These are phyloP conservation scores for Arabidopsis arenosa DNA, from an alignment of 345 rosid genomes.

Conservation along the genomic window DNA sequence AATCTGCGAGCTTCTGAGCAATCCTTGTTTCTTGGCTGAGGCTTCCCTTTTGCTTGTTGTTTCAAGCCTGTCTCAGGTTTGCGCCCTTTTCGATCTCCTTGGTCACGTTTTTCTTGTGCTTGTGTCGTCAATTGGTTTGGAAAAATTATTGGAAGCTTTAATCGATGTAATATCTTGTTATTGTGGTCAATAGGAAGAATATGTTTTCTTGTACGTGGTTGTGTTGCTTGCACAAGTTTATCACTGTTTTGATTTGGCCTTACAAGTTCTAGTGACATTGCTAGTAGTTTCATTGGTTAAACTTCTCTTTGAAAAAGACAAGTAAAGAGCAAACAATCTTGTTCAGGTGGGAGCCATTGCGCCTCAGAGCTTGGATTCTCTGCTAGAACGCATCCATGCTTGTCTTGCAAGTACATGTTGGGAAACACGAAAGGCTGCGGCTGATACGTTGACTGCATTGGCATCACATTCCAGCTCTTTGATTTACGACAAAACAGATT, in stretches of 20 bases:
- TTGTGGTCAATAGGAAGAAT: too few relatives aligned
- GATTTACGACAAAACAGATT: constrained; percentile 65
- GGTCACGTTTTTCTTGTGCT: constrained; percentile 14
- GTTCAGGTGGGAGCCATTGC: constrained; percentile 92
- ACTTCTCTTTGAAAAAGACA: constrained; percentile 18
- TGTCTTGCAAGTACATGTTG: constrained; percentile 95
- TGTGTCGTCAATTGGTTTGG: not conserved
- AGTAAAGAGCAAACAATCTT: constrained; percentile 28
- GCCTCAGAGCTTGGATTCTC: constrained; percentile 75
- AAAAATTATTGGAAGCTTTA: not conserved
- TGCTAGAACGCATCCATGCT: constrained; percentile 83
- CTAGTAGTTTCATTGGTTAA: constrained; percentile 20
- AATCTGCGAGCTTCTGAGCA: constrained; percentile 87
- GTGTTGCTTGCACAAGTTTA: not conserved
- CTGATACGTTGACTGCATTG: constrained; percentile 77
- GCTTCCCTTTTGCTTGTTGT: constrained; percentile 83
- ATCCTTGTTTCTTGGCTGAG: constrained; percentile 78
- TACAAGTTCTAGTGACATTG: not conserved
- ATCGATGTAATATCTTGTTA: too few relatives aligned
- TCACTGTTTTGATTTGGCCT: not conserved
- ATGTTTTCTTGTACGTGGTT: too few relatives aligned
- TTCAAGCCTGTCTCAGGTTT: constrained; percentile 85
- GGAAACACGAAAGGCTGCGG: constrained; percentile 97
- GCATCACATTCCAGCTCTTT: constrained; percentile 81
- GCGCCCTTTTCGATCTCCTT: constrained; percentile 19